Evolutionary conservation across 108 stramenopile species (phyloP).

Genomic region (Fragilaria crotonensis): DNA sequence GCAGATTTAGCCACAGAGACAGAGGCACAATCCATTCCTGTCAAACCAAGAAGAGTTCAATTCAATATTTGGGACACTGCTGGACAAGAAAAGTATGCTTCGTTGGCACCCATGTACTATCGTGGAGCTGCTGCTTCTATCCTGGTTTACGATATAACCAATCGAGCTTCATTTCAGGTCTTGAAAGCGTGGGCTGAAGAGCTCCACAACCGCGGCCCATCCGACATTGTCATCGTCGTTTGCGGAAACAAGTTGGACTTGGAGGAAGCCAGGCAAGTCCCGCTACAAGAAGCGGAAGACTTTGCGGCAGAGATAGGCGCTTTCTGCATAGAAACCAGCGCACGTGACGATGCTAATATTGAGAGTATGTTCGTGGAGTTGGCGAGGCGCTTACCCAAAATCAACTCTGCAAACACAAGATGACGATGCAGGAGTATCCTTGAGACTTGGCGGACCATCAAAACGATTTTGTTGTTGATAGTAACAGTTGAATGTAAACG

Average conservation of each 20-base stretch:
- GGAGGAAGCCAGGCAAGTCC: conserved; percentile 14
- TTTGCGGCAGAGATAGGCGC: conserved; percentile 30
- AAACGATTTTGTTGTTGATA: conserved; percentile 1
- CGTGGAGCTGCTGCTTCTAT: conserved; percentile 38
- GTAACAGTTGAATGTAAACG: no score
- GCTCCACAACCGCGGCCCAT: conserved; percentile 21
- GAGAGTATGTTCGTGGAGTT: conserved; percentile 33
- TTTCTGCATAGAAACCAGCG: conserved; percentile 37
- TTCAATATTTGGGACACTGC: conserved; percentile 89
- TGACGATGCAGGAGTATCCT: no score
- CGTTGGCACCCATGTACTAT: conserved; percentile 80
- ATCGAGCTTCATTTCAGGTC: conserved; percentile 13
- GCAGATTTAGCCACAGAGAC: background rate
- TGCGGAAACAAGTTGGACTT: conserved; percentile 48
- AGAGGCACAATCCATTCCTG: background rate
- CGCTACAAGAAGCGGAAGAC: conserved; percentile 1
- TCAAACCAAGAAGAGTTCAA: conserved; percentile 16
- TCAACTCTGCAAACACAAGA: no score
- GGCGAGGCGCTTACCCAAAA: conserved; percentile 15
- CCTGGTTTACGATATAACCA: conserved; percentile 43
- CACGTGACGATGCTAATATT: conserved; percentile 28
- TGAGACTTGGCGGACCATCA: no score
- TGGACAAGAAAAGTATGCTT: conserved; percentile 84
- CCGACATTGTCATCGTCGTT: conserved; percentile 28
- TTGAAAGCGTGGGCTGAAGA: conserved; percentile 30